Evolutionary conservation across 2,329 filamentous ascomycete species (phyloP), one percentile per base, ranked within the genome.

Genomic region (Cercospora brassicicola): DNA sequence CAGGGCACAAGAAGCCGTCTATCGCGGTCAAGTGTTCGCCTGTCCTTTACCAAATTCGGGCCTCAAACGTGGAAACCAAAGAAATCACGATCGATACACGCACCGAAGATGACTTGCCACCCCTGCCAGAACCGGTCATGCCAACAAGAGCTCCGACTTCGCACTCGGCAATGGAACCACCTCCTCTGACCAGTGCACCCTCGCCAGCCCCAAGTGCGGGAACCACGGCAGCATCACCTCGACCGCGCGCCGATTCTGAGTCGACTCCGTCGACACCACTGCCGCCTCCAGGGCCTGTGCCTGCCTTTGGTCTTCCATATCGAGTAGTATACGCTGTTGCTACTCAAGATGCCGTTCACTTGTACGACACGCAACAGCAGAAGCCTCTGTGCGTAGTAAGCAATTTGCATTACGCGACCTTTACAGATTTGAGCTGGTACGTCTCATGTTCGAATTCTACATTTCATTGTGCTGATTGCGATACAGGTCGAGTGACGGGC

Each of bases 311-410:
- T 2, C 83, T 99, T 55, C 91, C 93, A 0, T 98, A 99, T 79
- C 90, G 95, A 28, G 93, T 99, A 84, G 87, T 99, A 0, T 99
- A 98, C 80, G 95, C 94, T 3, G 94, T 99, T 42, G 96, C 95
- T 7, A 99, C 95, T 0, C 94, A 98, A 78, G 95, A 99, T 80
- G 92, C 95, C 0, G 92, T 99, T 3, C 84, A 97, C 53, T 86
- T 99, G 23, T 99, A 99, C 77, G 95, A 99, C 80, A 99, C 95
- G 0, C 95, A 99, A 77, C 95, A 99, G 78, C 91, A 94, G 76
- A 96, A 93, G 7, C 95, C 95, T 2, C 84, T 99, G 39, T 97
- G 93, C 78, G 87, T 98, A 45, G 94, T 99, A 59, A 98, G 93
- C 86, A 99, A 99, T 76, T 82, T 99, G 72, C 95, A 99, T 79